phyloP scores from a whole-genome alignment of 2,329 filamentous ascomycete species.

The Juglanconis oblonga region DNA sequence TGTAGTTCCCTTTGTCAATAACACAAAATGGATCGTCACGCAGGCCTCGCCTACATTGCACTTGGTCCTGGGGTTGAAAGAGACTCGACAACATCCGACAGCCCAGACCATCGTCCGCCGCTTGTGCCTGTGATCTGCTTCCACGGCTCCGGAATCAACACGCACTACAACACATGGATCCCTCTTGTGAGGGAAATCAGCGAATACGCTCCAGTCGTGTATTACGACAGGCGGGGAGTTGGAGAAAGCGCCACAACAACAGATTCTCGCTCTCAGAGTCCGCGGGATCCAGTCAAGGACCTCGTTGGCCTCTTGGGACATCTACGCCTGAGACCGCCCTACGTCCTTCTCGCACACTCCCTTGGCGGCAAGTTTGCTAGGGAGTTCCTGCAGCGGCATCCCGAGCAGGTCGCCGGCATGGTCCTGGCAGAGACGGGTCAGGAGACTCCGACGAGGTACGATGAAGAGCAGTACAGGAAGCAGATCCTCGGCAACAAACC shows the following conservation, averaged over 20 bases:
- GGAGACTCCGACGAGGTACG: neutral
- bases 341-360: constrained; percentile 4
- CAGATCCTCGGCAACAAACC: neutral
- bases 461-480: neutral
- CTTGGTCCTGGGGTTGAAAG: neutral
- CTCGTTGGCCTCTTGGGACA: neutral
- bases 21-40: neutral
- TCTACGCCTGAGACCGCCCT: neutral
- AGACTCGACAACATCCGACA: neutral
- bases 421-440: constrained; percentile 5
- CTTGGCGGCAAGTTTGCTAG: neutral
- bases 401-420: neutral
- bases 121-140: neutral
- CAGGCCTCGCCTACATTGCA: neutral
- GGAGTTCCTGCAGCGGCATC: neutral
- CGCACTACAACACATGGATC: neutral
- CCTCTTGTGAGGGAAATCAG: neutral
- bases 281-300: neutral
- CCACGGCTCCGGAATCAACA: constrained; percentile 1
- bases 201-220: neutral
- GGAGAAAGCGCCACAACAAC: neutral
- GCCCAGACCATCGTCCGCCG: neutral
- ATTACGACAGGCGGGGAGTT: neutral
- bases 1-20: neutral
- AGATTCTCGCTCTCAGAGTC: neutral